Conservation (phyloP, 768 basidiomycete genomes). For the Leucosporidium scottii region DNA sequence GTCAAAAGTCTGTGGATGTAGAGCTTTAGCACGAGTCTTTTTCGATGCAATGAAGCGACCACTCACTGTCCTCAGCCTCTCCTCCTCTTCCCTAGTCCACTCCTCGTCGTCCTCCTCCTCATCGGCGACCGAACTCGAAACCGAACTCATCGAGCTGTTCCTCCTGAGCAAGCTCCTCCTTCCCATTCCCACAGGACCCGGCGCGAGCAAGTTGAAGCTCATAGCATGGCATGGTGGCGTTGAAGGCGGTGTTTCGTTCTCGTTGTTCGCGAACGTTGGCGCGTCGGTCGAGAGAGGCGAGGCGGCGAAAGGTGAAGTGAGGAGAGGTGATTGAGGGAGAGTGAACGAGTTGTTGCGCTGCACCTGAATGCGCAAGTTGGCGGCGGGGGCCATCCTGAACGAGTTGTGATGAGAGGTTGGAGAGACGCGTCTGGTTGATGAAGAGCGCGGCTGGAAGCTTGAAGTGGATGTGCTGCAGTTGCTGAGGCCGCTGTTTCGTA, state of each 20-base stretch:
- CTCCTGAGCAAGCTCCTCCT: conserved; percentile 11
- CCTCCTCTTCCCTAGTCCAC: conserved; percentile 23
- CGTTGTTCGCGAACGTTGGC: neutral
- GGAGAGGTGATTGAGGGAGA: too few species aligned
- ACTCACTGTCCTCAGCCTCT: conserved; percentile 14
- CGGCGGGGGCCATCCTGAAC: too few species aligned
- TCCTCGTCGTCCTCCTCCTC: conserved; percentile 24
- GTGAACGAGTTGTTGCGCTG: too few species aligned
- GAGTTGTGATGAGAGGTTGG: too few species aligned
- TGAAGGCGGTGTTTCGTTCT: neutral
- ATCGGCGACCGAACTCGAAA: conserved; percentile 19
- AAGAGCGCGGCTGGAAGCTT: too few species aligned
- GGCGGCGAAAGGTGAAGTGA: neutral
- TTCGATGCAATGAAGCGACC: too few species aligned
- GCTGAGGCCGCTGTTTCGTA: too few species aligned
- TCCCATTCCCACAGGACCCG: neutral
- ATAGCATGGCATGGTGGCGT: neutral
- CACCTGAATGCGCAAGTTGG: too few species aligned
- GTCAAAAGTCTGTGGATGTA: conserved; percentile 17
- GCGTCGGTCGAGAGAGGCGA: neutral
- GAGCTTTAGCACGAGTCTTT: neutral
- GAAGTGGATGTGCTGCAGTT: too few species aligned
- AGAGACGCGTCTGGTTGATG: too few species aligned
- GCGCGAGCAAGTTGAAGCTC: neutral
- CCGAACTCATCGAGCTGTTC: conserved; percentile 25